A percentile compares a stretch with the other conserved stretches of the same genome.
Evolutionary conservation across 1,139 yeast species (phyloP).

Genomic region (Kodamaea arcana): DNA sequence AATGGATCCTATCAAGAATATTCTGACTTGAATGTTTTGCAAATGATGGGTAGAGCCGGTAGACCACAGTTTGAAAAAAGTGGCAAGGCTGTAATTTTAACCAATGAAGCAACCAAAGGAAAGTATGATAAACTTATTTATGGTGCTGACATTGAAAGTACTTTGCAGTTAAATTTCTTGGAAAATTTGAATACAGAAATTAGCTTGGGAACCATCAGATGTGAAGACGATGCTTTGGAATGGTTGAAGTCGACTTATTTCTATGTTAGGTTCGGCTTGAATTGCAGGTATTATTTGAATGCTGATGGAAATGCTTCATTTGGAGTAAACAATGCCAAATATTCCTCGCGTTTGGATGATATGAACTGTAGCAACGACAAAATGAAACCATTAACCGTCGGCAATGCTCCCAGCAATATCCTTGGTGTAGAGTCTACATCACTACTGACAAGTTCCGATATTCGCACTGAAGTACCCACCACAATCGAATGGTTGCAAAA

Average conservation of each 20-base stretch:
- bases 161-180: conserved; percentile 37
- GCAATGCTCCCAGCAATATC: too few relatives aligned
- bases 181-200: conserved; percentile 52
- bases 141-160: conserved; percentile 49
- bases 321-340: too few relatives aligned
- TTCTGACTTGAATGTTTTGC: conserved; percentile 52
- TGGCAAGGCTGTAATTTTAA: conserved; percentile 52
- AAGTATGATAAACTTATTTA: conserved; percentile 33
- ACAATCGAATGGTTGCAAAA: conserved; percentile 16
- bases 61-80: conserved; percentile 51
- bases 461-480: too few relatives aligned
- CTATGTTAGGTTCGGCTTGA: not conserved
- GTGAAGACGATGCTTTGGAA: conserved; percentile 34
- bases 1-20: conserved; percentile 47
- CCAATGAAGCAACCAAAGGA: conserved; percentile 30
- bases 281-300: not conserved
- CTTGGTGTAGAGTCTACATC: too few relatives aligned
- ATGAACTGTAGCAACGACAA: too few relatives aligned
- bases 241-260: conserved; percentile 52
- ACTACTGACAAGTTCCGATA: too few relatives aligned
- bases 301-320: too few relatives aligned
- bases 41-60: conserved; percentile 63
- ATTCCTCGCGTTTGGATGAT: too few relatives aligned
- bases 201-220: conserved; percentile 26
- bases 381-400: too few relatives aligned